Evolutionary conservation across 257 asterid species (phyloP), one percentile per base, ranked within the genome.

Genomic region (Gynochthodes officinalis): DNA sequence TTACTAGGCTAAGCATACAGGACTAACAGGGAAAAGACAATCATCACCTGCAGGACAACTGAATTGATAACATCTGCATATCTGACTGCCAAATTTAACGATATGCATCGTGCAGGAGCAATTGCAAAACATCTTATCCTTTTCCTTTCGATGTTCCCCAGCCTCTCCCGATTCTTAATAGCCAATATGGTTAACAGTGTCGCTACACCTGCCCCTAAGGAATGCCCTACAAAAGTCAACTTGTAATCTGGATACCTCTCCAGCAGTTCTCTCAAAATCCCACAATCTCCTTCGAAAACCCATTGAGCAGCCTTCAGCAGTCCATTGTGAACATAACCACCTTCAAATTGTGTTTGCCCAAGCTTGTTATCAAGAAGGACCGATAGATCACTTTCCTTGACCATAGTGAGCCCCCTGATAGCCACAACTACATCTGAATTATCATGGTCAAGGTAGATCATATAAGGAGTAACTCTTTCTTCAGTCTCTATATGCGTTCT

Each of bases 91-190:
- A 95, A 80, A 82, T 95, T 95, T 35, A 95, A 77, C 0, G 99
- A 95, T 72, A 95, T 91, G 77, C 99, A 95, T 88, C 99, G 84
- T 1, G 96, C 86, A 59, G 99, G 99, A 44, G 99, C 99, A 76
- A 95, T 82, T 14, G 99, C 99, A 70, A 81, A 95, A 86, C 99
- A 90, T 78, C 96, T 86, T 64, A 95, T 87, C 87, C 94, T 83
- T 78, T 80, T 83, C 81, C 99, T 87, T 76, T 86, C 97, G 9
- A 95, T 67, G 69, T 75, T 28, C 42, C 97, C 99, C 79, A 95
- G 63, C 54, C 80, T 89, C 39, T 89, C 99, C 70, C 86, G 70
- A 67, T 90, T 84, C 82, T 92, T 95, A 37, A 92, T 85, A 11
- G 87, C 91, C 80, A 95, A 70, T 87, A 95, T 89, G 6, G 98